These are phyloP conservation scores for Jaltomata sinuosa DNA, from an alignment of 257 asterid genomes.

Conservation along the genomic window DNA sequence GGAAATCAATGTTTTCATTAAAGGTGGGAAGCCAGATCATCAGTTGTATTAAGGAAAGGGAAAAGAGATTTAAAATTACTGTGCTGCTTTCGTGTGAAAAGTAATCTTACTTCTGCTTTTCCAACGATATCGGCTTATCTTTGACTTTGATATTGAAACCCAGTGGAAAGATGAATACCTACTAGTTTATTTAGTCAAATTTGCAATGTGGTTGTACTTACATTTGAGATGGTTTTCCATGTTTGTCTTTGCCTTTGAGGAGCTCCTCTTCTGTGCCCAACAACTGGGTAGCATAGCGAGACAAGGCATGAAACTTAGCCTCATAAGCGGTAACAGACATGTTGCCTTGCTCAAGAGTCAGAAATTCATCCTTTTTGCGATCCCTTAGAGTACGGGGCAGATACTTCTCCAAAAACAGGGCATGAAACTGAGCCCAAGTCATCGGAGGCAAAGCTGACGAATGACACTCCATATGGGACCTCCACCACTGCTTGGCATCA, in stretches of 20 bases:
- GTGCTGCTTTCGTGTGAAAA: neutral
- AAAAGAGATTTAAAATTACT: neutral
- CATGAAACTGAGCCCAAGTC: too few species aligned
- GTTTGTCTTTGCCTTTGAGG: neutral
- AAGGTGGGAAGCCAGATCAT: neutral
- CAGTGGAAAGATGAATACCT: neutral
- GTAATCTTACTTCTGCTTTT: neutral
- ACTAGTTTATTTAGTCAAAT: neutral
- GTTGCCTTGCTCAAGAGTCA: too few species aligned
- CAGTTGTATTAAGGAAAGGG: neutral
- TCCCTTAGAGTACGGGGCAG: too few species aligned
- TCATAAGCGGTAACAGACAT: too few species aligned
- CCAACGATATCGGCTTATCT: neutral
- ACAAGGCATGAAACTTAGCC: too few species aligned
- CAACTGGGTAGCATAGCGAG: too few species aligned
- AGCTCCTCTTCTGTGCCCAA: too few species aligned
- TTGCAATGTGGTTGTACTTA: neutral
- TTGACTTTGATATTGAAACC: neutral
- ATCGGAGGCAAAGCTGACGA: too few species aligned
- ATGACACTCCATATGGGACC: too few species aligned
- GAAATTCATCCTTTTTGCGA: too few species aligned
- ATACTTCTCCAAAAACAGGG: too few species aligned
- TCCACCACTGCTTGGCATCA: too few species aligned
- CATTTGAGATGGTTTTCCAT: neutral
- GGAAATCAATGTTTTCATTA: neutral